Evolutionary conservation across 2,329 filamentous ascomycete genomes (phyloP).

Genomic region (Fusarium acutatum): DNA sequence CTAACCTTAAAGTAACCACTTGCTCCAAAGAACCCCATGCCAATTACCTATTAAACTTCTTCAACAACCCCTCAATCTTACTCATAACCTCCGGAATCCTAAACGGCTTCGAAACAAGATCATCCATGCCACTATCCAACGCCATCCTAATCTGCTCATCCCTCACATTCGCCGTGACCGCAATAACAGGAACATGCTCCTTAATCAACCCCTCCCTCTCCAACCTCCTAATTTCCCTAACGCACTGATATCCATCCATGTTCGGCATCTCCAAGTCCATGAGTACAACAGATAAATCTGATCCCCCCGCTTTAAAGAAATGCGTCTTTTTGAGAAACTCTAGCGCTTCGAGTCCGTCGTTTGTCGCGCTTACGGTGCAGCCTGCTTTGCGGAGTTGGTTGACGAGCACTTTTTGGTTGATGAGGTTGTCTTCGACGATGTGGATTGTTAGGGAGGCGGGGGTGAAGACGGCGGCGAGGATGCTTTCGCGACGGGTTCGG

Average conservation of each 20-base stretch:
- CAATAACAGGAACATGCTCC: slow-evolving; percentile 54
- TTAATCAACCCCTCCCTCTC: slow-evolving; percentile 45
- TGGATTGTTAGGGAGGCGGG: slow-evolving; percentile 59
- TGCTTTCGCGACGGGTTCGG: background rate
- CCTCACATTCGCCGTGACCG: slow-evolving; percentile 57
- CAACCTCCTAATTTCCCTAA: slow-evolving; percentile 51
- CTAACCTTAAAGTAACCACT: accelerated
- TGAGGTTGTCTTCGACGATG: slow-evolving; percentile 73
- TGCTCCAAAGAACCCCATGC: accelerated
- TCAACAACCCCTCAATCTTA: slow-evolving; percentile 55
- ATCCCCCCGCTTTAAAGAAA: slow-evolving; percentile 38
- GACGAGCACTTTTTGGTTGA: slow-evolving; percentile 74
- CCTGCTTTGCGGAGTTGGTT: slow-evolving; percentile 69
- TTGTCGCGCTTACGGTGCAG: slow-evolving; percentile 66
- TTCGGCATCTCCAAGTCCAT: slow-evolving; percentile 61
- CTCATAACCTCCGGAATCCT: slow-evolving; percentile 60
- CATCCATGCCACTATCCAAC: slow-evolving; percentile 54
- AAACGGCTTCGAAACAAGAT: slow-evolving; percentile 68
- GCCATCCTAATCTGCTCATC: slow-evolving; percentile 57
- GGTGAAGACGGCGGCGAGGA: background rate
- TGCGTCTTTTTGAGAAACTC: slow-evolving; percentile 48
- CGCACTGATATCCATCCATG: slow-evolving; percentile 57
- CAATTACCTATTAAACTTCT: background rate
- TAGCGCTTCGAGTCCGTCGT: slow-evolving; percentile 68
- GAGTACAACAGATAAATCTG: slow-evolving; percentile 50